Evolutionary conservation across 208 protist genomes (phyloP).

Genomic region (Trypanosoma conorhini): DNA sequence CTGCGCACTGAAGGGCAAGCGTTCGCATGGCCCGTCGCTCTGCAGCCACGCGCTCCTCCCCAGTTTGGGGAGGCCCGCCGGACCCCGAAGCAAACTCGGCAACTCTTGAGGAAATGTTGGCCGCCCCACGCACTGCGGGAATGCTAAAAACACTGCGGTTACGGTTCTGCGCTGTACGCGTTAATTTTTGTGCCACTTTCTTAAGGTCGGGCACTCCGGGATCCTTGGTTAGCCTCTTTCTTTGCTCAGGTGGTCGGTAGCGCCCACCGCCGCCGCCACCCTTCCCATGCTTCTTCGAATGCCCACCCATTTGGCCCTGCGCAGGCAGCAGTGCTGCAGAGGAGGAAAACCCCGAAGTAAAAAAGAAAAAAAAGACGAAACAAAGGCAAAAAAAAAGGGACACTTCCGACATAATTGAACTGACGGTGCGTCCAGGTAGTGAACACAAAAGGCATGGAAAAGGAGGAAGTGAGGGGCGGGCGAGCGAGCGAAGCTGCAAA

Average conservation of each 20-base stretch:
- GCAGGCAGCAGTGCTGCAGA: not conserved
- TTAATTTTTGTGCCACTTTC: slow-evolving; percentile 58
- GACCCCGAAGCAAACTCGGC: not conserved
- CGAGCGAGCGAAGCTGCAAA: not conserved
- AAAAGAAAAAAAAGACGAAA: slow-evolving; percentile 15
- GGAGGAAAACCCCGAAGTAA: slow-evolving; percentile 14
- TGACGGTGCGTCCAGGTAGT: too few species aligned
- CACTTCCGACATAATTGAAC: not conserved
- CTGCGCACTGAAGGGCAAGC: slow-evolving; percentile 69
- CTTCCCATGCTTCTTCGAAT: slow-evolving; percentile 86
- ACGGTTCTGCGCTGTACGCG: slow-evolving; percentile 53
- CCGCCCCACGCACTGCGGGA: slow-evolving; percentile 24
- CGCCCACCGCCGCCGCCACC: slow-evolving; percentile 51
- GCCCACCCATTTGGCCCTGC: slow-evolving; percentile 62
- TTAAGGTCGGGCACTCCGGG: slow-evolving; percentile 82
- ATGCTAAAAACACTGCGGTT: slow-evolving; percentile 81
- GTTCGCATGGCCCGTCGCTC: slow-evolving; percentile 70
- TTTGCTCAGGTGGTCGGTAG: slow-evolving; percentile 31
- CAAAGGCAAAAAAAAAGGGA: not conserved
- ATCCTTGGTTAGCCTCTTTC: slow-evolving; percentile 74
- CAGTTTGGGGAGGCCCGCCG: slow-evolving; percentile 8
- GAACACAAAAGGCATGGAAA: not conserved
- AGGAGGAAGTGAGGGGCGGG: too few species aligned
- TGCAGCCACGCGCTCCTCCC: slow-evolving; percentile 46
- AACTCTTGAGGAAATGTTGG: slow-evolving; percentile 2